Evolutionary conservation across 116 monocot species (phyloP), one percentile per base, ranked within the genome.

Genomic region (Zostera marina): DNA sequence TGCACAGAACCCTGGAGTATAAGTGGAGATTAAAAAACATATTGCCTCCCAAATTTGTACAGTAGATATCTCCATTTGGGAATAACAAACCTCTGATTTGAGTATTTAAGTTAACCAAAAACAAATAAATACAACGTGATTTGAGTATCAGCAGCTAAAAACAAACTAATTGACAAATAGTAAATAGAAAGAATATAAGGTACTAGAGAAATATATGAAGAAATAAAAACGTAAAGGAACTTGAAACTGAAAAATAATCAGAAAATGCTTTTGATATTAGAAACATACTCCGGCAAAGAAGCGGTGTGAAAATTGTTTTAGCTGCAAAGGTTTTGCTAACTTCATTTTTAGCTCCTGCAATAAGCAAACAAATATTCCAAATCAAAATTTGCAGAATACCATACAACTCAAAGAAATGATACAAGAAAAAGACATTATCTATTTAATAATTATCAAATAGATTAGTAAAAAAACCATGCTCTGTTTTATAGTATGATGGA

Each of bases 231-330:
- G 5, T 22, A 13, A 19, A 22, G 9, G 20, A 11, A 54, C 26
- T 11, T 22, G 54, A 5, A 41, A 16, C 41, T 40, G 16, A 14
- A 40, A 11, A 38, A 38, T 3, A 49, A 49, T 49, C 1, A 43
- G 17, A 39, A 14, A 57, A 57, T 15, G 41, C 15, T 41, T 2
- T 57, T 57, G 22, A 11, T 9, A 59, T 40, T 22, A 23, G n/a
- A 61, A 44, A 22, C 60, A 54, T 79, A 99, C 99, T 78, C 87
- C 99, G 51, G 87, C 87, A 41, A 91, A 79, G 77, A 76, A 99
- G 8, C 86, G 83, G 39, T 63, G 68, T 19, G 99, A 99, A 54
- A 99, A 81, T 59, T 81, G 71, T 64, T 72, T 99, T 40, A 81
- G 75, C 65, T 81, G 83, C 51, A 99, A 60, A 17, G 99, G 99